Evolutionary conservation across 192 early-diverging fungal genomes (phyloP), one percentile per base, ranked within the genome.

Genomic region (Pecoramyces ruminantium): DNA sequence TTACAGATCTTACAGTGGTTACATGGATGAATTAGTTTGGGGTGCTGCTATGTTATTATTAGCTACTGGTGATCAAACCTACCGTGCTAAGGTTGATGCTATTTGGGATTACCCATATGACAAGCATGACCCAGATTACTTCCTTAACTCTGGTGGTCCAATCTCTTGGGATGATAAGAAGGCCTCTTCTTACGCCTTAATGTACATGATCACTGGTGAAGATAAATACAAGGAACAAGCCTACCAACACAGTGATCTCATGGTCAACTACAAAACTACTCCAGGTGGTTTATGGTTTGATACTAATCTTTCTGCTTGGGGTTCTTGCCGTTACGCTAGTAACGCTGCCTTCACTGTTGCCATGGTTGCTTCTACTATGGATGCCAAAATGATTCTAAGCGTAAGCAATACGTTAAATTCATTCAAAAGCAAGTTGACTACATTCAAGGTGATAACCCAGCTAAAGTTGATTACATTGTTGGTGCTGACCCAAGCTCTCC

Each of bases 401-500:
- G 39, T 39, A 29, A n/a, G 78, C 39, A 81, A 30, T 28, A 81
- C 34, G 79, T 38, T 38, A 21, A 67, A 39, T 80, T 78, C 21
- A 30, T 79, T 30, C 30, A 78, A 30, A 82, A 29, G 21, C 90
- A 91, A 82, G 84, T 88, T 30, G 79, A 90, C 30, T 91, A 91
- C 29, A 77, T 88, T 28, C 78, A 90, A 29, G 90, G 90, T 25
- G 81, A 88, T 39, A 91, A 91, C 39, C 88, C 86, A 0, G 81
- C 82, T 83, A 86, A 84, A 38, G 88, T 88, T 16, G 88, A 89
- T 5, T 91, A 91, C 84, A 81, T 90, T 29, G 84, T 87, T 51
- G 90, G 90, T 78, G 85, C 90, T 18, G 89, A 89, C 79, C 83
- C 86, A 81, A 91, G 90, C 77, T 90, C 90, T 13, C 90, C 90